A percentile compares a stretch with the other conserved stretches of the same genome.
Evolutionary conservation across 2,329 filamentous ascomycete species (phyloP).

Genomic region (Fusarium sulawesiense): DNA sequence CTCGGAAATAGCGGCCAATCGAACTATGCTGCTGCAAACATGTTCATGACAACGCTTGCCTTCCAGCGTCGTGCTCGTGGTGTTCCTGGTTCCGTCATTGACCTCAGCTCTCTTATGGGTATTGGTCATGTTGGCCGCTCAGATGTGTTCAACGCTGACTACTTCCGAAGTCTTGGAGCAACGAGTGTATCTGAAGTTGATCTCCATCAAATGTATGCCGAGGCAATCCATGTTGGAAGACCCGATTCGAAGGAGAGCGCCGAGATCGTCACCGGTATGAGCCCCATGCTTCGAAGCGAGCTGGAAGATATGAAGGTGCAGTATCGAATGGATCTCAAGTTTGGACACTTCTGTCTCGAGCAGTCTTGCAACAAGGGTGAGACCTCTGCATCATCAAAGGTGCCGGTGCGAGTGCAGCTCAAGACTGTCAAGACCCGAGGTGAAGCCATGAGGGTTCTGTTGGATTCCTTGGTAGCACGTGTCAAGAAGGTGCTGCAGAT

Average conservation of each 20-base stretch:
- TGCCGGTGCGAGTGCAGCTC: neutral
- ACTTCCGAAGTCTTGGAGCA: conserved; percentile 1
- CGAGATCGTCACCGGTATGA: neutral
- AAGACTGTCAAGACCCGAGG: too few species aligned
- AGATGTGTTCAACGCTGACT: conserved; percentile 38
- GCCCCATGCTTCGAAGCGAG: too few species aligned
- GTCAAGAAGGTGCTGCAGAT: conserved; percentile 1
- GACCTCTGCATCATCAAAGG: neutral
- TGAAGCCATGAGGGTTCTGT: neutral
- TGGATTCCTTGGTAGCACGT: neutral
- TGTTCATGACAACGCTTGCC: conserved; percentile 51
- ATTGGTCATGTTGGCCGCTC: conserved; percentile 12
- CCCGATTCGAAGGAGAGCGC: neutral
- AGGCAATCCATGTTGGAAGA: neutral
- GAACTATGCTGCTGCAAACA: conserved; percentile 54
- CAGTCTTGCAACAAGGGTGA: neutral
- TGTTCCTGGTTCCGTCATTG: conserved; percentile 53
- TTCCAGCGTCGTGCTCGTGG: conserved; percentile 45
- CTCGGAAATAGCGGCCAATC: conserved; percentile 54
- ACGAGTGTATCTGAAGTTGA: conserved; percentile 28
- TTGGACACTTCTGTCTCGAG: neutral
- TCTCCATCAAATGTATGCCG: conserved; percentile 38
- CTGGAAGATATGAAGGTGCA: too few species aligned
- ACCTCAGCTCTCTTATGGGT: conserved; percentile 47
- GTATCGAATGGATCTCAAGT: neutral